A percentile compares a stretch with the other conserved stretches of the same genome.
Evolutionary conservation across 768 basidiomycete species (phyloP).

Genomic region (Suillus subaureus): DNA sequence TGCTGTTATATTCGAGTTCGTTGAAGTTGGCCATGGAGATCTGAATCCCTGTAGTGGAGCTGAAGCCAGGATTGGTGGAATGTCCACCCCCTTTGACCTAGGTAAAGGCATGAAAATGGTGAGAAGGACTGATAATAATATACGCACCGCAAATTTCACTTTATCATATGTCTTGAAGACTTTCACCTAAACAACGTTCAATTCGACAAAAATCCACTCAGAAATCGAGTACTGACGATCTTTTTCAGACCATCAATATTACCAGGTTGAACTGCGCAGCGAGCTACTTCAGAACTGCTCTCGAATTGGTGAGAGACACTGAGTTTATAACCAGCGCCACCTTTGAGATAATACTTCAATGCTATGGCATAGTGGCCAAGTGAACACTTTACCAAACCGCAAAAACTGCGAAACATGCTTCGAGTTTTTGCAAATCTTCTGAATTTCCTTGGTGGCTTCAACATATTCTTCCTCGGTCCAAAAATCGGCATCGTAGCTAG

Average conservation of each 20-base stretch:
- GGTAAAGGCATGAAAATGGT: background rate
- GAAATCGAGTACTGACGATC: background rate
- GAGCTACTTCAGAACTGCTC: background rate
- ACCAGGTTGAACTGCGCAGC: slow-evolving; percentile 1
- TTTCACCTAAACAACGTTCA: background rate
- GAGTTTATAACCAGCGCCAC: background rate
- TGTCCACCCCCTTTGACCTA: slow-evolving; percentile 40
- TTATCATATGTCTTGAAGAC: background rate
- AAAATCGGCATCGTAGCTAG: background rate
- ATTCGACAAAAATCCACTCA: background rate
- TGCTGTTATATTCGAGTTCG: slow-evolving; percentile 19
- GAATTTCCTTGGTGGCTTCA: background rate
- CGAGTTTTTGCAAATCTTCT: background rate
- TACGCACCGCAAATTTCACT: background rate
- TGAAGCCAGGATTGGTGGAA: slow-evolving; percentile 29
- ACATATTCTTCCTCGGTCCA: background rate
- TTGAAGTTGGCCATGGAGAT: slow-evolving; percentile 30
- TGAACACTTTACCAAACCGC: background rate
- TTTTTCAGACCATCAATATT: background rate
- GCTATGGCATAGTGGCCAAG: background rate
- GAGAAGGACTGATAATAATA: background rate
- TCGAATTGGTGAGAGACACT: slow-evolving; percentile 1
- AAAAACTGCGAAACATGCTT: background rate
- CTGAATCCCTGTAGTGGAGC: slow-evolving; percentile 34
- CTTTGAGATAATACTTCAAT: background rate